Evolutionary conservation across 139 green algal species (phyloP).

Genomic region (Tetradesmus lagerheimii): DNA sequence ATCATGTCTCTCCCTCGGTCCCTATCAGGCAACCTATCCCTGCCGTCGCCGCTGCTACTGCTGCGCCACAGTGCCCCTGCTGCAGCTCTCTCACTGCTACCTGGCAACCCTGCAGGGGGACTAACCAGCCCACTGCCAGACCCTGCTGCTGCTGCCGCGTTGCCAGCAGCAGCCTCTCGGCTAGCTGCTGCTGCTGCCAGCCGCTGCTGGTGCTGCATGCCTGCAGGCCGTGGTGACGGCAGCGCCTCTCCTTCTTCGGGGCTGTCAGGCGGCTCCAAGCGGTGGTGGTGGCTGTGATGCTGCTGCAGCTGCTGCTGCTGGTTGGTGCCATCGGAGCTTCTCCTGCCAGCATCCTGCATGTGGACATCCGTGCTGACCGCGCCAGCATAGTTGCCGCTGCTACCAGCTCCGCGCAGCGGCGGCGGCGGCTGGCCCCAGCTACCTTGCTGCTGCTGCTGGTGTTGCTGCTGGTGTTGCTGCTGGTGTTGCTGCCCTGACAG

Average conservation of each 20-base stretch:
- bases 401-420: not conserved
- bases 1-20: not conserved
- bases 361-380: not conserved
- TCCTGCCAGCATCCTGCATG: not conserved
- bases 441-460: constrained; percentile 28
- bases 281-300: not conserved
- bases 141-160: constrained; percentile 9
- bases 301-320: constrained; percentile 23
- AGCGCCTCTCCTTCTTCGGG: constrained; percentile 37
- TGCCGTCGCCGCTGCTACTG: not conserved
- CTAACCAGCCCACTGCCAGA: not conserved
- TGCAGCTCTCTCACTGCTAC: not conserved
- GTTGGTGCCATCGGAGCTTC: not conserved
- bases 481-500: not conserved
- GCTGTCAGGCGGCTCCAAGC: not conserved
- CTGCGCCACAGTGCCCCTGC: not conserved
- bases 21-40: not conserved
- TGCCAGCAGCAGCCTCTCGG: not conserved
- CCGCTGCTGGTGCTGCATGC: not conserved
- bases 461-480: constrained; percentile 1
- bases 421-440: not conserved
- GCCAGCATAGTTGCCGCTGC: not conserved
- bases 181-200: constrained; percentile 8
- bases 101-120: not conserved
- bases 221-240: not conserved